Evolutionary conservation across 805 yeast species (phyloP).

Genomic region (Debaryomyces hansenii): DNA sequence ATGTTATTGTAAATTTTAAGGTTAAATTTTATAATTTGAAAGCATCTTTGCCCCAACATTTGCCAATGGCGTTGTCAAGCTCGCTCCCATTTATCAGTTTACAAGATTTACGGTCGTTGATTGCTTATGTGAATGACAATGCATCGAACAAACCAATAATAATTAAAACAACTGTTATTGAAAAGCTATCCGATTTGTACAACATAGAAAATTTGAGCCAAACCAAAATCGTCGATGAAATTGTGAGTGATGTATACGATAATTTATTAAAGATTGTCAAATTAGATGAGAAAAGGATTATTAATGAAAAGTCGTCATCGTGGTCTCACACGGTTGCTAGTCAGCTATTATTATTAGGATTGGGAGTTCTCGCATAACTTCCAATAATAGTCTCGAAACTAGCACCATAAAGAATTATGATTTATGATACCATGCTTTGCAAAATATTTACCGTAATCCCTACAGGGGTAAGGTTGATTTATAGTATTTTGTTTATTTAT

Average conservation of each 20-base stretch:
- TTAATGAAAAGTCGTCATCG: conserved; percentile 43
- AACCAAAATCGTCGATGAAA: conserved; percentile 49
- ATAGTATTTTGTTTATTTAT: conserved; percentile 3
- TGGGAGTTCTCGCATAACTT: conserved; percentile 54
- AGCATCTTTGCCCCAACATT: conserved; percentile 51
- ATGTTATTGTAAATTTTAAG: conserved; percentile 67
- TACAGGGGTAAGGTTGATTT: neutral
- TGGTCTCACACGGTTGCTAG: conserved; percentile 65
- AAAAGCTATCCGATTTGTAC: conserved; percentile 39
- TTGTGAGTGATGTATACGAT: conserved; percentile 57
- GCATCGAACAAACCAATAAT: conserved; percentile 19
- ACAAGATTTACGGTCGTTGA: conserved; percentile 59
- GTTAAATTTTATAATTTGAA: conserved; percentile 62
- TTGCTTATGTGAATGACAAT: conserved; percentile 56
- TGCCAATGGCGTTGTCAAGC: conserved; percentile 49
- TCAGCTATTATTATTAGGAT: conserved; percentile 55
- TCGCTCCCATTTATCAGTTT: conserved; percentile 57
- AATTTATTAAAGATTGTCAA: conserved; percentile 55
- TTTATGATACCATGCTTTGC: neutral
- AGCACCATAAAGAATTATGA: neutral
- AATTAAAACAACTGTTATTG: conserved; percentile 41
- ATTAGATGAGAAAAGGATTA: conserved; percentile 50
- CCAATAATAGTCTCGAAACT: no score
- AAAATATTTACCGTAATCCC: no score
- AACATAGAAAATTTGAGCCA: conserved; percentile 36